Evolutionary conservation across 108 stramenopile species (phyloP).

Genomic region (Conticribra weissflogii): DNA sequence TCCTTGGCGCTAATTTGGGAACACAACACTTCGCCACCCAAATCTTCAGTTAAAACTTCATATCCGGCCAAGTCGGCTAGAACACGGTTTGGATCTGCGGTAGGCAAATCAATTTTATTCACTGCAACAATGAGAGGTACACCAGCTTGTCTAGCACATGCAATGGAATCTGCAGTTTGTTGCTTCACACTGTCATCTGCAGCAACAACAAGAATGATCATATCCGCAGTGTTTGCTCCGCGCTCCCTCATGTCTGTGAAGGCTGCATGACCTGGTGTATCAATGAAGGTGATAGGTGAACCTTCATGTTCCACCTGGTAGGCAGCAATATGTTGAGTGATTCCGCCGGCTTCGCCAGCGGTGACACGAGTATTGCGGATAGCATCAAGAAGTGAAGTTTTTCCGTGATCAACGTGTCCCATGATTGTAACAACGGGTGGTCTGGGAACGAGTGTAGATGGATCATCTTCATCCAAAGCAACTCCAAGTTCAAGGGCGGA

Average conservation of each 20-base stretch:
- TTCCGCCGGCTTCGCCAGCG: constrained; percentile 97
- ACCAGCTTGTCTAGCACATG: constrained; percentile 89
- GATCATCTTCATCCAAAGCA: constrained; percentile 78
- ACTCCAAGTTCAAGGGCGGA: constrained; percentile 71
- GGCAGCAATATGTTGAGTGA: constrained; percentile 97
- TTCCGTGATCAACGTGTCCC: constrained; percentile 99
- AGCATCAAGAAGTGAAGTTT: constrained; percentile 97
- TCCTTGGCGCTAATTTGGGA: constrained; percentile 94
- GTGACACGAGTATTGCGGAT: constrained; percentile 92
- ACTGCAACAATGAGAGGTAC: constrained; percentile 97
- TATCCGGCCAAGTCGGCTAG: constrained; percentile 90
- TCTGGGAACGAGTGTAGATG: constrained; percentile 68
- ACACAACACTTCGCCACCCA: constrained; percentile 92
- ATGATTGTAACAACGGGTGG: constrained; percentile 98
- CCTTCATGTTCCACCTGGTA: constrained; percentile 88
- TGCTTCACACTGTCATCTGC: constrained; percentile 98
- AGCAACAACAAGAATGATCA: constrained; percentile 98
- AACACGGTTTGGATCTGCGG: constrained; percentile 83
- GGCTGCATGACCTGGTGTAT: constrained; percentile 99
- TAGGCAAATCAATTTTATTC: constrained; percentile 94
- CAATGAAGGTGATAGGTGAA: constrained; percentile 93
- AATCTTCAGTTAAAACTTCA: constrained; percentile 92
- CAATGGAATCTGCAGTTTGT: constrained; percentile 98
- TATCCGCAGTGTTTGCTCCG: constrained; percentile 98
- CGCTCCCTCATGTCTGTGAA: constrained; percentile 97